These are phyloP conservation scores for Sporisorium reilianum DNA, from an alignment of 1,284 basidiomycete genomes.

Conservation along the genomic window DNA sequence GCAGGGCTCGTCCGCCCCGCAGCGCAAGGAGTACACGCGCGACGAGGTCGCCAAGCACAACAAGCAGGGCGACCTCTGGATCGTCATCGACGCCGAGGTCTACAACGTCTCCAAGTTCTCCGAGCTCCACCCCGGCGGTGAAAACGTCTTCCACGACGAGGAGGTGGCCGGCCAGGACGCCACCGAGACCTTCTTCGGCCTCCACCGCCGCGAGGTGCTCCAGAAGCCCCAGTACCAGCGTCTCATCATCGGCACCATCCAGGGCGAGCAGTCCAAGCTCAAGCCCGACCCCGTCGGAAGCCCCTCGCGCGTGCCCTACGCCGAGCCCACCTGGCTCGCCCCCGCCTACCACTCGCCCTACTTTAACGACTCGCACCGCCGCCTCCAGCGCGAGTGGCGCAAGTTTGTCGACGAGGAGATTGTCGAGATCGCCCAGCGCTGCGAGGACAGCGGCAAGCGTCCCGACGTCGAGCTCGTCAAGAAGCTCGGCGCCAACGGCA, in stretches of 20 bases:
- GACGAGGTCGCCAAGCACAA: slow-evolving; percentile 90
- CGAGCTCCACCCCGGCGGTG: slow-evolving; percentile 67
- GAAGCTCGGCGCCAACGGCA: slow-evolving; percentile 69
- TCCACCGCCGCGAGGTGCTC: slow-evolving; percentile 67
- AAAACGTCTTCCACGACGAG: slow-evolving; percentile 64
- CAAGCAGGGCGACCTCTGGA: slow-evolving; percentile 89
- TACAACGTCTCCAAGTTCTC: slow-evolving; percentile 69
- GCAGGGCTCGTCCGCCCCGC: slow-evolving; percentile 38
- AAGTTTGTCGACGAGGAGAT: slow-evolving; percentile 81
- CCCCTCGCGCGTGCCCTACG: slow-evolving; percentile 67
- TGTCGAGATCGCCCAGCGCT: slow-evolving; percentile 80
- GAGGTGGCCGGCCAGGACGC: slow-evolving; percentile 68
- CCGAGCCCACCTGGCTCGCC: slow-evolving; percentile 64
- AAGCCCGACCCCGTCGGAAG: slow-evolving; percentile 59
- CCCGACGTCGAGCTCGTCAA: slow-evolving; percentile 71
- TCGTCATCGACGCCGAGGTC: slow-evolving; percentile 73
- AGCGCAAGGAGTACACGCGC: slow-evolving; percentile 74
- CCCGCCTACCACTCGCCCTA: slow-evolving; percentile 68
- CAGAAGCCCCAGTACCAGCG: slow-evolving; percentile 59
- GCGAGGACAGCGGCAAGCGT: slow-evolving; percentile 85
- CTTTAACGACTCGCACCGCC: slow-evolving; percentile 70
- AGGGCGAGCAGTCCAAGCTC: slow-evolving; percentile 64
- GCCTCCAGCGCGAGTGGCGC: slow-evolving; percentile 69
- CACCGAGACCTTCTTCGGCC: slow-evolving; percentile 68
- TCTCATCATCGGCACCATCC: slow-evolving; percentile 64